Evolutionary conservation across 108 stramenopile species (phyloP), one percentile per base, ranked within the genome.

Genomic region (Nitzschia sp.): DNA sequence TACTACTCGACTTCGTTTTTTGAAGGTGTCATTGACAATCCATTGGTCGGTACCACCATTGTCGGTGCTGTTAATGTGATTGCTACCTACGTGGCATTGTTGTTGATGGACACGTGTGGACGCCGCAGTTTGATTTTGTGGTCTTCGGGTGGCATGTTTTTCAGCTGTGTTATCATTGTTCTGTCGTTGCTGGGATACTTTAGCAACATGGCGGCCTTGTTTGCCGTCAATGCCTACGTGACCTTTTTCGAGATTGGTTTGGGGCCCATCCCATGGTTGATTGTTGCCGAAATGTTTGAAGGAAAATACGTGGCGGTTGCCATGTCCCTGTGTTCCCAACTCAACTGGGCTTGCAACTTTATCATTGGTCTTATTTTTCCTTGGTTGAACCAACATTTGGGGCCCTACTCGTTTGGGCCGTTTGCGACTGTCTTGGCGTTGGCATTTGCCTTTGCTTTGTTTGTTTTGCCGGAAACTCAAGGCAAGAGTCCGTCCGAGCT

Each of bases 1-100:
- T 98, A 95, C 83, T 99, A 98, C 87, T 97, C 96, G n/a, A 95
- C 89, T 23, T 80, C 88, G 17, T 97, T 99, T 83, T 97, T 98
- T 68, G 91, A 95, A 23, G 96, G 95, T 19, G 87, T 96, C 46
- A 90, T 97, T 53, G 88, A 86, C 70, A 82, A 96, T 82, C 97
- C 97, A 25, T 75, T 96, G 47, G 81, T 97, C 15, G 97, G 93
- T 57, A 97, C 96, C 27, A 91, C 88, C 24, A 82, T 97, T 36
- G 92, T 96, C 19, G 97, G 90, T 54, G 88, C 77, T 18, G 87
- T 99, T 33, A 99, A 98, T 77, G 96, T 98, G 11, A 23, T 96
- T 17, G 98, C 97, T 11, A 98, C 97, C 0, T 95, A 89, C 70
- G 90, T 80, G 18, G 98, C 96, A 3, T 79, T 98, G 33, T 74